phyloP scores from a whole-genome alignment of 2,329 filamentous ascomycete genomes.

The Ceratocystis papillata region DNA sequence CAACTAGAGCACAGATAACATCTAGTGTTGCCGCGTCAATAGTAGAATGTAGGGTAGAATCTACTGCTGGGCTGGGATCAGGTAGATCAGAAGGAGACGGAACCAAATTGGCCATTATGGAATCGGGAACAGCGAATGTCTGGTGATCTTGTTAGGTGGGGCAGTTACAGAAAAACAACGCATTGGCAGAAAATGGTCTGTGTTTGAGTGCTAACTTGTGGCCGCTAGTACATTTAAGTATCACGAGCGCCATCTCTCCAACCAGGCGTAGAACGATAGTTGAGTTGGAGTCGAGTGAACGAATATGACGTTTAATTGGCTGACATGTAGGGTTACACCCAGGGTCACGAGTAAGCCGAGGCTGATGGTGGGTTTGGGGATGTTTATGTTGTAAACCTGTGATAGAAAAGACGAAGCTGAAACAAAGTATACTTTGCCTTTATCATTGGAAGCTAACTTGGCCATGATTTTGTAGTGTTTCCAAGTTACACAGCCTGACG shows the following conservation, averaged over 20 bases:
- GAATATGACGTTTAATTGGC: not conserved
- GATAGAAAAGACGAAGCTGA: no score
- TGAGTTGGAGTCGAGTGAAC: not conserved
- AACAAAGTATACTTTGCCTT: no score
- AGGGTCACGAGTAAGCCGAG: not conserved
- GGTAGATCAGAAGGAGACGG: not conserved
- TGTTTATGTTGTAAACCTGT: no score
- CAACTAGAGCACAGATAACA: constrained; percentile 44
- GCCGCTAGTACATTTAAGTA: no score
- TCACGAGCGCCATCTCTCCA: not conserved
- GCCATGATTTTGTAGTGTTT: no score
- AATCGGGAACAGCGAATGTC: not conserved
- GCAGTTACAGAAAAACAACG: not conserved
- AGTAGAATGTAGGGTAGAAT: constrained; percentile 26
- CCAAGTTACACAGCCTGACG: no score
- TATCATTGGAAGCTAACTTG: no score
- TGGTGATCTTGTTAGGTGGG: not conserved
- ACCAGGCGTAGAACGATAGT: not conserved
- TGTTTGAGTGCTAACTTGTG: not conserved
- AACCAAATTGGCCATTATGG: not conserved
- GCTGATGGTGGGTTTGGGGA: not conserved
- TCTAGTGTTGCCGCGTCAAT: constrained; percentile 36
- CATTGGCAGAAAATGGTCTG: not conserved
- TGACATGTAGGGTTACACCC: not conserved
- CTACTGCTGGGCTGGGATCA: constrained; percentile 12